A percentile compares a stretch with the other conserved stretches of the same genome.
Conservation (phyloP, 1,284 basidiomycete species). For the Xerocomus amazonicus region DNA sequence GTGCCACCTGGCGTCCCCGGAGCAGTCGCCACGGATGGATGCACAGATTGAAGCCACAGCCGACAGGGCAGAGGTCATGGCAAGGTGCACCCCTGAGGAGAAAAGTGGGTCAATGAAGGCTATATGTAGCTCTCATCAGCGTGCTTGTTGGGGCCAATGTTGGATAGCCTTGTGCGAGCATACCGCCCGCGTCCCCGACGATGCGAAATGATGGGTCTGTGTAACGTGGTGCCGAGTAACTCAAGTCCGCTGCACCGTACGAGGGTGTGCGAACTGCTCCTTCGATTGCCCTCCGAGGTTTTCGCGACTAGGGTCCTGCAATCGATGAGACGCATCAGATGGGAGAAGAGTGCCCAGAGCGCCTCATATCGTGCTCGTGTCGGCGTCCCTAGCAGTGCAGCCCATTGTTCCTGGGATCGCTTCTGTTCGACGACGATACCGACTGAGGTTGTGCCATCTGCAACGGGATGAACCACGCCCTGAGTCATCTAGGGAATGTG, state of each 20-base stretch:
- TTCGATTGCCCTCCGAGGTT: slow-evolving; percentile 10
- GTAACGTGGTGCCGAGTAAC: slow-evolving; percentile 63
- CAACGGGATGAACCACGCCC: slow-evolving; percentile 78
- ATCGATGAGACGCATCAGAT: slow-evolving; percentile 49
- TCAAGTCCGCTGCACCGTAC: slow-evolving; percentile 60
- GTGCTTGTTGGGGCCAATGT: background rate
- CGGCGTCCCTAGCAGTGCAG: slow-evolving; percentile 40
- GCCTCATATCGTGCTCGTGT: slow-evolving; percentile 30
- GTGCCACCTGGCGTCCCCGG: slow-evolving; percentile 46
- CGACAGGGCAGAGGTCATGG: slow-evolving; percentile 52
- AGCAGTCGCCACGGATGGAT: slow-evolving; percentile 47
- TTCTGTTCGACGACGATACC: slow-evolving; percentile 71
- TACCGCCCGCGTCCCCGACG: slow-evolving; percentile 72
- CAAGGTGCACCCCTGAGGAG: slow-evolving; percentile 61
- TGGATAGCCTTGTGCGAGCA: background rate
- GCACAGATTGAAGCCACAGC: slow-evolving; percentile 55
- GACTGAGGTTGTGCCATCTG: slow-evolving; percentile 65
- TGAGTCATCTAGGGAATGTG: slow-evolving; percentile 51
- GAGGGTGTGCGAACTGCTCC: slow-evolving; percentile 12
- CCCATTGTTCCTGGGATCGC: slow-evolving; percentile 40
- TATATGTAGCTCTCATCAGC: slow-evolving; percentile 16
- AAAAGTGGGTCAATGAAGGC: slow-evolving; percentile 67
- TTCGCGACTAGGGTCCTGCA: slow-evolving; percentile 42
- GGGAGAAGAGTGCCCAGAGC: slow-evolving; percentile 43
- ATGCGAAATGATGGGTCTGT: slow-evolving; percentile 59